Conservation (phyloP, 495 filamentous ascomycete species). For the Penicillium taxi region DNA sequence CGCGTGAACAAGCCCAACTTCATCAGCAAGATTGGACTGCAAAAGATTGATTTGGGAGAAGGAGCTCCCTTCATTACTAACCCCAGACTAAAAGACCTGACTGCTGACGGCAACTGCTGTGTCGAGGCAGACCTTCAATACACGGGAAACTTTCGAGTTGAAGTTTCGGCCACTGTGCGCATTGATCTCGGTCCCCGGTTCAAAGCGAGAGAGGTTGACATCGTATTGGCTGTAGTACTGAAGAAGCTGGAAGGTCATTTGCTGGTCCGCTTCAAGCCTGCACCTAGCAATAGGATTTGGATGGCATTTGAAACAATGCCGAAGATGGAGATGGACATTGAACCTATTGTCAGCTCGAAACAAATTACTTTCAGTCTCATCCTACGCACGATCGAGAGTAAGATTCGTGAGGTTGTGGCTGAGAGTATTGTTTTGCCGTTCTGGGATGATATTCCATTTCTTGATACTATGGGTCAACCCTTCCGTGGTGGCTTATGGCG, state of each 20-base stretch:
- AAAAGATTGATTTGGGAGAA: conserved; percentile 77
- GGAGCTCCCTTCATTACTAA: conserved; percentile 85
- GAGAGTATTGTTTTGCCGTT: conserved; percentile 91
- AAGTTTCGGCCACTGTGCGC: conserved; percentile 81
- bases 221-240: conserved; percentile 78
- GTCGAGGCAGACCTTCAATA: conserved; percentile 83
- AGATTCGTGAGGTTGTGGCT: conserved; percentile 84
- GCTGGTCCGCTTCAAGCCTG: conserved; percentile 82
- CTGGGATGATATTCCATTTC: conserved; percentile 92
- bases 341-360: conserved; percentile 89
- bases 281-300: conserved; percentile 92
- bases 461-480: conserved; percentile 61
- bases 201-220: conserved; percentile 80
- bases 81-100: conserved; percentile 80
- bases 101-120: conserved; percentile 79
- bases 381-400: conserved; percentile 83
- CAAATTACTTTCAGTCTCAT: conserved; percentile 93
- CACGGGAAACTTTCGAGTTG: conserved; percentile 77
- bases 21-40: conserved; percentile 70
- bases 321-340: conserved; percentile 83
- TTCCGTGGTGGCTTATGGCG: conserved; percentile 89
- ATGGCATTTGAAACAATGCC: conserved; percentile 87
- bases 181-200: conserved; percentile 85
- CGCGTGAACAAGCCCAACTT: conserved; percentile 88
- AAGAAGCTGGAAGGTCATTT: conserved; percentile 81